Evolutionary conservation across 345 rosid species (phyloP).

Genomic region (Eucalyptus shirleyi): DNA sequence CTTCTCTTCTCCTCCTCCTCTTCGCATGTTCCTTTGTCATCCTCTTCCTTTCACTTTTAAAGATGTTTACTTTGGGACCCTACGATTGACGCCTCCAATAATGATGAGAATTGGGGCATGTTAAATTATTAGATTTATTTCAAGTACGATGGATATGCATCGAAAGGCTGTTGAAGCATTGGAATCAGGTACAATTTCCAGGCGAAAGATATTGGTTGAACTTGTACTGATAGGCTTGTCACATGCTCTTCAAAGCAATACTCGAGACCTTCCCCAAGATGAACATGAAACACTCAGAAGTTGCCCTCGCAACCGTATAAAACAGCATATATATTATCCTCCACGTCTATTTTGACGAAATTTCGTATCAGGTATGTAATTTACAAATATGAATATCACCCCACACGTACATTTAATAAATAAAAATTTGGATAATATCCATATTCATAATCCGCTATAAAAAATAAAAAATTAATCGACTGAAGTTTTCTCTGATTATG

Average conservation of each 20-base stretch:
- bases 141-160: background rate
- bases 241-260: background rate
- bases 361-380: background rate
- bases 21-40: background rate
- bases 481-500: background rate
- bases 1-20: background rate
- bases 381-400: background rate
- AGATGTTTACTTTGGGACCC: background rate
- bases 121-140: background rate
- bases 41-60: background rate
- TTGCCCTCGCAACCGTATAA: background rate
- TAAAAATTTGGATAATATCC: background rate
- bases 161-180: background rate
- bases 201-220: background rate
- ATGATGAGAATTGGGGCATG: background rate
- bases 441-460: background rate
- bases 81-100: background rate
- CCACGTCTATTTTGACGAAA: background rate
- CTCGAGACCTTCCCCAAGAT: background rate
- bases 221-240: background rate
- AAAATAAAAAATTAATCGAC: background rate
- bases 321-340: background rate
- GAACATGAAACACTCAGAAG: background rate
- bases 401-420: background rate
- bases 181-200: background rate